Evolutionary conservation across 768 basidiomycete genomes (phyloP), one percentile per base, ranked within the genome.

Genomic region (Paxillus rubicundulus): DNA sequence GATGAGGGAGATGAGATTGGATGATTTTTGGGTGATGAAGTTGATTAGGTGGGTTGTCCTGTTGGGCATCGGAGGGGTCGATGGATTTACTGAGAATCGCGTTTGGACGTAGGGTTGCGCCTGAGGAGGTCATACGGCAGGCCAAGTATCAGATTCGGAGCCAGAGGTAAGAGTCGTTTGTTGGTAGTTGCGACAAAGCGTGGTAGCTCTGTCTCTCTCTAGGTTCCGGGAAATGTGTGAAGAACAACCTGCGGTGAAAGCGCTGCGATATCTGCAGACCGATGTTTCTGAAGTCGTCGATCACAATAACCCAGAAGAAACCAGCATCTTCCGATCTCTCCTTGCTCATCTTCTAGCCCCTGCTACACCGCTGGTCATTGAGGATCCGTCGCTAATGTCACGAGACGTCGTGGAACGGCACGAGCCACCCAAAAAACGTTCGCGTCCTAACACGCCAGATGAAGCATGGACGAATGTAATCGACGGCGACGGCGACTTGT

Each of bases 221-320:
- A 92, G 89, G 59, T 92, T 91, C 71, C 81, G 85, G n/a, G 89
- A 92, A 62, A 84, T 90, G 78, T 88, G 87, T 61, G 82, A 83
- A 65, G 81, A 82, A 41, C 74, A 69, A 14, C 67, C 82, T 2
- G 53, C 68, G 1, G 76, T 87, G 20, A 80, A 83, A 60, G 86
- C 90, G 1, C 75, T 92, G 37, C 77, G 73, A 13, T 92, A 89
- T 69, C 71, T 92, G 32, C 85, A 86, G 65, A 81, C 74, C 0
- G 77, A 85, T 45, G 86, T 92, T 9, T 82, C 82, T 0, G 75
- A 76, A 2, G 83, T 88, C 3, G 89, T 91, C 16, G 81, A 91
- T 63, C 87, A 89, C 57, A 72, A 69, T 50, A 78, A 86, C 57
- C 60, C 76, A 0, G 77, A 80, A 50, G 88, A 91, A 62, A 76